These are phyloP conservation scores for Neurospora crassa DNA, from an alignment of 2,329 filamentous ascomycete species.

Conservation along the genomic window DNA sequence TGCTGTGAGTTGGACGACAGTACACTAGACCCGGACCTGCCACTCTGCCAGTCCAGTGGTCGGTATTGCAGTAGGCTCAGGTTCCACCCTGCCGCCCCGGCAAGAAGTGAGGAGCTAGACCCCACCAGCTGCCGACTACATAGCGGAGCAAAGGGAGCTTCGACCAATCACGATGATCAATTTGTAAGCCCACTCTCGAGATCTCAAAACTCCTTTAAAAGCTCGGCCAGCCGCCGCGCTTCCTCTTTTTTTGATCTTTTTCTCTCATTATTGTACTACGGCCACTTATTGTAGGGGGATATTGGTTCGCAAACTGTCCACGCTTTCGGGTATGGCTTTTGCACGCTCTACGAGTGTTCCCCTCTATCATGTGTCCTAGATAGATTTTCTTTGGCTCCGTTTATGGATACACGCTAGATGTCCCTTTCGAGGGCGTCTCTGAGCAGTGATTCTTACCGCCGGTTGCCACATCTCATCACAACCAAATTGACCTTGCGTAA, in stretches of 20 bases:
- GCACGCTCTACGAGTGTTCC: slow-evolving; percentile 46
- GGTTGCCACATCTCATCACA: slow-evolving; percentile 50
- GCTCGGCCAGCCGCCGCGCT: background rate
- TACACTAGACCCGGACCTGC: background rate
- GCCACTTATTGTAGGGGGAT: slow-evolving; percentile 61
- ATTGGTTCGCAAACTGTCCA: slow-evolving; percentile 24
- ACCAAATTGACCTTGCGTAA: background rate
- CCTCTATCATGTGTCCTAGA: slow-evolving; percentile 68
- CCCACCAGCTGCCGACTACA: background rate
- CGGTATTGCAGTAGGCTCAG: background rate
- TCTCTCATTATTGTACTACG: slow-evolving; percentile 51
- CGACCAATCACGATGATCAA: slow-evolving; percentile 15
- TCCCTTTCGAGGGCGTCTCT: slow-evolving; percentile 37
- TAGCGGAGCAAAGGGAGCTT: background rate
- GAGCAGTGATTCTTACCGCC: slow-evolving; percentile 63
- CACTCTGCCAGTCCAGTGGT: background rate
- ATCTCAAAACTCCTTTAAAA: slow-evolving; percentile 7
- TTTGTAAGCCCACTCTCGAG: slow-evolving; percentile 14
- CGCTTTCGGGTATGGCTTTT: slow-evolving; percentile 21
- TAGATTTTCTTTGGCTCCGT: slow-evolving; percentile 43
- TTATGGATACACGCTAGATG: slow-evolving; percentile 64
- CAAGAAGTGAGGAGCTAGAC: background rate
- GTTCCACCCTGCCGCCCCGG: background rate
- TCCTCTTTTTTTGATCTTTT: slow-evolving; percentile 21
- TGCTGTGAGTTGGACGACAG: background rate